Percentiles rank a stretch among this genome's conserved stretches.
Conservation (phyloP, 495 filamentous ascomycete genomes). For the Daldinia concentrica region DNA sequence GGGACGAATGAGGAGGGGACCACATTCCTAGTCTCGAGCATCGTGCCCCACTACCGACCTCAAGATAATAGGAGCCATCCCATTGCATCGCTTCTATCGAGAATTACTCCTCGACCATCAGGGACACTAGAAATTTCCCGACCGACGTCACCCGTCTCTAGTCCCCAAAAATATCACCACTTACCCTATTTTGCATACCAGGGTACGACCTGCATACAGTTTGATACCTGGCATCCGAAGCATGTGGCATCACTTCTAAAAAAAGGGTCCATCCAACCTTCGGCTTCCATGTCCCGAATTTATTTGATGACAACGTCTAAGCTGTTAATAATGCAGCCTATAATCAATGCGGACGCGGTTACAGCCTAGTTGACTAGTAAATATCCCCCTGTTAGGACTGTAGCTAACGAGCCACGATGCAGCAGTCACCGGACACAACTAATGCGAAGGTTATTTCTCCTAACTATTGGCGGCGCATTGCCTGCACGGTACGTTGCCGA, state of each 20-base stretch:
- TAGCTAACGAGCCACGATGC: slow-evolving; percentile 18
- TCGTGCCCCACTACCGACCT: slow-evolving; percentile 37
- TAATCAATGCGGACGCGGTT: slow-evolving; percentile 18
- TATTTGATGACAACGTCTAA: slow-evolving; percentile 14
- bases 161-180: slow-evolving; percentile 16
- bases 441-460: slow-evolving; percentile 23
- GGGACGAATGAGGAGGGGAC: slow-evolving; percentile 39
- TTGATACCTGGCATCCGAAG: slow-evolving; percentile 18
- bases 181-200: slow-evolving; percentile 19
- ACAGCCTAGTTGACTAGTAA: slow-evolving; percentile 17
- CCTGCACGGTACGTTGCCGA: slow-evolving; percentile 24
- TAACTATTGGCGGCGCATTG: slow-evolving; percentile 15
- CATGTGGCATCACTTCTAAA: slow-evolving; percentile 27
- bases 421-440: slow-evolving; percentile 20
- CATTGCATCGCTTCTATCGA: slow-evolving; percentile 23
- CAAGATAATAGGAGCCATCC: slow-evolving; percentile 29
- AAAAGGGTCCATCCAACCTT: slow-evolving; percentile 17
- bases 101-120: slow-evolving; percentile 11
- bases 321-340: slow-evolving; percentile 3
- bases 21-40: slow-evolving; percentile 38
- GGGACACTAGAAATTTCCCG: slow-evolving; percentile 29
- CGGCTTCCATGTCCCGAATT: slow-evolving; percentile 26
- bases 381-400: slow-evolving; percentile 24
- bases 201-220: slow-evolving; percentile 33
- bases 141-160: slow-evolving; percentile 20